Evolutionary conservation across 2,329 filamentous ascomycete genomes (phyloP).

Genomic region (Claviceps africana): DNA sequence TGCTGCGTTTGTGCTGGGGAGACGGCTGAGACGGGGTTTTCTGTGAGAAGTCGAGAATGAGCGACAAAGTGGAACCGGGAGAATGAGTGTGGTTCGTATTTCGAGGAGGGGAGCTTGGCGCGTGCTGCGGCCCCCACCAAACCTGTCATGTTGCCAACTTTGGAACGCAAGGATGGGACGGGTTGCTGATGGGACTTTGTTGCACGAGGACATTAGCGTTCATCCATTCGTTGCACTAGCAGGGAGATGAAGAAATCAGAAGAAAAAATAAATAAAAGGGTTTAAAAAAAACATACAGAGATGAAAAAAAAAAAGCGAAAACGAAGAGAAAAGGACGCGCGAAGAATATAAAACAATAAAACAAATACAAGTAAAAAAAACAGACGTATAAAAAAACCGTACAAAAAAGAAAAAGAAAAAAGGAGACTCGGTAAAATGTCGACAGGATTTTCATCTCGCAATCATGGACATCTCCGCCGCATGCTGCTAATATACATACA

Average conservation of each 20-base stretch:
- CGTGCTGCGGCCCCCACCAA: background rate
- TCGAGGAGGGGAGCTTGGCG: background rate
- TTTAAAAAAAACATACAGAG: too few species aligned
- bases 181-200: background rate
- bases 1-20: background rate
- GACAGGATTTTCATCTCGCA: conserved; percentile 17
- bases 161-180: background rate
- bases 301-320: too few species aligned
- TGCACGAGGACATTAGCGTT: background rate
- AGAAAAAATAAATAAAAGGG: background rate
- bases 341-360: too few species aligned
- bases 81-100: background rate
- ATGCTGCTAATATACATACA: conserved; percentile 29
- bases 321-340: too few species aligned
- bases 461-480: conserved; percentile 28
- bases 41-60: background rate
- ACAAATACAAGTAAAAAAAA: too few species aligned
- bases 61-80: background rate
- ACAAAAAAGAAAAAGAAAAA: background rate
- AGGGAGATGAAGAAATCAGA: too few species aligned
- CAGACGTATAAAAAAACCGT: too few species aligned
- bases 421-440: conserved; percentile 6
- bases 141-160: background rate
- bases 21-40: background rate
- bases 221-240: background rate